Percentiles rank a stretch among this genome's conserved stretches.
Conservation (phyloP, 2,329 filamentous ascomycete genomes). For the Penicillium sp. region DNA sequence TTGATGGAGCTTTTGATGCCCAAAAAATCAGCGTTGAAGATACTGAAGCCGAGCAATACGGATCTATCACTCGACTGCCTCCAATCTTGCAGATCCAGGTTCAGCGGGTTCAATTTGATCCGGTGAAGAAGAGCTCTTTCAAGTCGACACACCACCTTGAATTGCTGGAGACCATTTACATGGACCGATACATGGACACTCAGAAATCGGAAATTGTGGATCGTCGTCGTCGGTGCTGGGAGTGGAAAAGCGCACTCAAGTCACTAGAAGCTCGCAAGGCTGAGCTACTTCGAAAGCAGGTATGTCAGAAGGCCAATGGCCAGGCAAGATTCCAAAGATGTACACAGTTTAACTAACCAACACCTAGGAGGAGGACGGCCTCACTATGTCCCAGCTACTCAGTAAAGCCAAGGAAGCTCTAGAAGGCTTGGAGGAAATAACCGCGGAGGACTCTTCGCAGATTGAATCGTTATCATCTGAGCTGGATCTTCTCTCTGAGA, state of each 20-base stretch:
- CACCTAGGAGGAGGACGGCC: conserved; percentile 16
- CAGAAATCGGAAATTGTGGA: conserved; percentile 61
- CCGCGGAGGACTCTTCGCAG: conserved; percentile 29
- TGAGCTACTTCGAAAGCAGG: conserved; percentile 41
- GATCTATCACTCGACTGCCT: conserved; percentile 71
- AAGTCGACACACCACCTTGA: conserved; percentile 77
- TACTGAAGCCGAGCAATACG: conserved; percentile 60
- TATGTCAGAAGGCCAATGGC: conserved; percentile 10
- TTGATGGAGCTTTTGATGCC: conserved; percentile 81
- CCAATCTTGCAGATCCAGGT: conserved; percentile 88
- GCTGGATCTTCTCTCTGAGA: conserved; percentile 47
- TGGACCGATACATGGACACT: conserved; percentile 80
- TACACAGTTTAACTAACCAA: neutral
- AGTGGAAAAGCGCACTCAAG: conserved; percentile 64
- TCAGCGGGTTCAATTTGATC: conserved; percentile 73
- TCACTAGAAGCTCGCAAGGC: conserved; percentile 51
- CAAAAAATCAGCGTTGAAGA: conserved; percentile 69
- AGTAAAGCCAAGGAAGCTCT: conserved; percentile 43
- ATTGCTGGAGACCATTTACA: conserved; percentile 76
- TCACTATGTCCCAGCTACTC: conserved; percentile 1
- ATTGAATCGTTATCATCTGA: conserved; percentile 43
- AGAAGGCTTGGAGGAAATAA: conserved; percentile 39
- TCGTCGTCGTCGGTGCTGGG: conserved; percentile 70
- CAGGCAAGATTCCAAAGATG: neutral
- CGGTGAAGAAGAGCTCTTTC: conserved; percentile 55